These are phyloP conservation scores for Ilex asprella DNA, from an alignment of 257 asterid genomes.

Conservation along the genomic window DNA sequence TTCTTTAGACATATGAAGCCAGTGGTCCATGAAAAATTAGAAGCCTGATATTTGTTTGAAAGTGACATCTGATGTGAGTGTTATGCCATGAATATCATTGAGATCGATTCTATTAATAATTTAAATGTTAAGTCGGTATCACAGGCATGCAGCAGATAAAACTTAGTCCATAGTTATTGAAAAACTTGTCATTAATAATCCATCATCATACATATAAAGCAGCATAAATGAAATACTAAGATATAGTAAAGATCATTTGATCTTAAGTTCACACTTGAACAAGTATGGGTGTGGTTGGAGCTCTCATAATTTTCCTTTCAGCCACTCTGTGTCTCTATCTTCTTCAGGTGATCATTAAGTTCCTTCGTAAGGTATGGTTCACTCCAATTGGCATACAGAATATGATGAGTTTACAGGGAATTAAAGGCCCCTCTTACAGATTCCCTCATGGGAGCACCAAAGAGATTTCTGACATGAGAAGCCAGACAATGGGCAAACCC, in stretches of 20 bases:
- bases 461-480: slow-evolving; percentile 40
- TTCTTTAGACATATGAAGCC: no score
- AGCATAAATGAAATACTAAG: background rate
- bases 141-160: slow-evolving; percentile 8
- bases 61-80: no score
- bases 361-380: slow-evolving; percentile 44
- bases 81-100: no score
- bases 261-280: background rate
- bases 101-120: no score
- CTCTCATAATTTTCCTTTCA: slow-evolving; percentile 13
- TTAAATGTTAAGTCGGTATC: no score
- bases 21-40: background rate
- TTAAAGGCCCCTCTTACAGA: slow-evolving; percentile 48
- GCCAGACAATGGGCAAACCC: slow-evolving; percentile 33
- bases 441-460: slow-evolving; percentile 62
- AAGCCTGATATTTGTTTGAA: no score
- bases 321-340: slow-evolving; percentile 19
- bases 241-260: background rate
- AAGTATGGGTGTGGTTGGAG: slow-evolving; percentile 12
- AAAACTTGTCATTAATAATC: no score
- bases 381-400: slow-evolving; percentile 28
- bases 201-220: no score
- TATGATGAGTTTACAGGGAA: slow-evolving; percentile 45
- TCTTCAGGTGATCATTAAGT: slow-evolving; percentile 24
- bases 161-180: no score